Percentiles rank a stretch among this genome's conserved stretches.
These are phyloP conservation scores for Teratosphaeria pseudoeucalypti DNA, from an alignment of 2,329 filamentous ascomycete species.

Conservation along the genomic window DNA sequence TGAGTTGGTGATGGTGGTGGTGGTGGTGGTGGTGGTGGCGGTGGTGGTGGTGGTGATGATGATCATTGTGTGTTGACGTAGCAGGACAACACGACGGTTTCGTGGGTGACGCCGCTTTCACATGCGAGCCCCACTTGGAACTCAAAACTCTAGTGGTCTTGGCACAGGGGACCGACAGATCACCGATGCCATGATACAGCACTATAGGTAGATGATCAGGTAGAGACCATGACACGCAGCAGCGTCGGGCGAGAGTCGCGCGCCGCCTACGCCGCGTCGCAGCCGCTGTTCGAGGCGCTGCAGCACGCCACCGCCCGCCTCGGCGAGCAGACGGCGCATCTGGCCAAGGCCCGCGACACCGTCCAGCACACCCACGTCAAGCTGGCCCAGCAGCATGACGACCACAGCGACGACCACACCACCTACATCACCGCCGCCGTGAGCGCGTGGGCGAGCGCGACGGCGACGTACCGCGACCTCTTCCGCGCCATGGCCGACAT, in stretches of 20 bases:
- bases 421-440: constrained; percentile 18
- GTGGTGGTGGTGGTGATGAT: no score
- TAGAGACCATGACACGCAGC: not conserved
- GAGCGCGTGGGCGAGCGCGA: constrained; percentile 19
- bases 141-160: not conserved
- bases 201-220: not conserved
- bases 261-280: constrained; percentile 21
- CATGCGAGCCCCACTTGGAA: not conserved
- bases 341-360: constrained; percentile 16
- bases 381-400: constrained; percentile 7
- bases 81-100: not conserved
- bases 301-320: constrained; percentile 10
- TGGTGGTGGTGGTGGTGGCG: no score
- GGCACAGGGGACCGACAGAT: not conserved
- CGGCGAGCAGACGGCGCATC: constrained; percentile 12
- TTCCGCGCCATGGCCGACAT: constrained; percentile 17
- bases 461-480: constrained; percentile 17
- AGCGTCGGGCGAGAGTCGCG: constrained; percentile 4
- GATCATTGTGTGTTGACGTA: no score
- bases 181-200: no score
- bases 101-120: not conserved
- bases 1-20: no score
- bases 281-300: constrained; percentile 21
- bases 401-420: constrained; percentile 12
- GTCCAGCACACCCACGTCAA: constrained; percentile 22